Base-by-base conservation (phyloP, 352 stramenopile genomes). In the Phytophthora kernoviae region DNA sequence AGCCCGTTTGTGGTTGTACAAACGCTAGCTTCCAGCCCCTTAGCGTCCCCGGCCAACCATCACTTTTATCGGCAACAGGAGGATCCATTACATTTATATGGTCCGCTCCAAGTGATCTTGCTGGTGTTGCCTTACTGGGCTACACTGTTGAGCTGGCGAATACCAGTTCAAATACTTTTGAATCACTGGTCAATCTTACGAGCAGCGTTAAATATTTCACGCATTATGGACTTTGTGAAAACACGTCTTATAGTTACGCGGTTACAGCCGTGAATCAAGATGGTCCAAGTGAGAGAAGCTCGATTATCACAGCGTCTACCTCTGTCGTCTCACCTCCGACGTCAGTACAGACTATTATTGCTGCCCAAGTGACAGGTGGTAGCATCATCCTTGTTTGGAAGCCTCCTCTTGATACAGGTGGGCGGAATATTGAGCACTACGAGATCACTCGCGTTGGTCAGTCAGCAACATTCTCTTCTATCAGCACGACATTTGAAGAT, bases 251-350 rank as follows among this genome's bases (percentile, higher is more conserved):
- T 46, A 69, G 37, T 6, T 85, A 87, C 24, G 36, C 50, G 1
- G 65, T 88, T 18, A 76, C 58, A 8, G 82, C 73, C 2, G 30
- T 65, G 9, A 92, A 92, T 60, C 24, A 67, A 56, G 65, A 88
- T n/a, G 80, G 78, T 21, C 22, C 58, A 0, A 74, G 80, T 5
- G 36, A 64, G 11, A 58, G 42, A 30, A 90, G 75, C 32, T 20
- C 8, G 0, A 22, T 70, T 20, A 20, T 69, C n/a, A 57, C 47
- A 7, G 40, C 50, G 1, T 47, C 47, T 0, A 85, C 77, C 1
- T 27, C 30, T 8, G 11, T 17, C 3, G 61, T 27, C 36, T 74
- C 77, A 0, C 15, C 40, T 14, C 75, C 77, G 2, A 58, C 42
- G 1, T 8, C 15, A 17, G 60, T 89, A 7, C 46, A 57, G 18